Evolutionary conservation across 75 land plant genomes (phyloP).

Genomic region (Picea sitchensis): DNA sequence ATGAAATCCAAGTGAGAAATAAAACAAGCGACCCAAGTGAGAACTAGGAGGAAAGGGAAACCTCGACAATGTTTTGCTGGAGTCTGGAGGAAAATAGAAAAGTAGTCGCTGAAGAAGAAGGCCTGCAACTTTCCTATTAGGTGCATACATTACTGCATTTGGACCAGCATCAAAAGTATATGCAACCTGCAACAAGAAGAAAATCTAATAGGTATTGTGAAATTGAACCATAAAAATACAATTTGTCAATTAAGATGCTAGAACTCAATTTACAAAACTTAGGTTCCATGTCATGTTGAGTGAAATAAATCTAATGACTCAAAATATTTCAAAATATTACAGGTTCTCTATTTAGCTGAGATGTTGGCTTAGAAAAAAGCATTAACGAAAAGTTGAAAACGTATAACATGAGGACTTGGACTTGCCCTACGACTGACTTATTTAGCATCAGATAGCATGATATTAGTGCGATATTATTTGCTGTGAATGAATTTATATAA

Average conservation of each 20-base stretch:
- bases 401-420: too few species aligned
- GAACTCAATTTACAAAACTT: not conserved
- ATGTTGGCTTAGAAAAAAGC: too few species aligned
- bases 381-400: too few species aligned
- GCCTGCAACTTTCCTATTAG: constrained; percentile 55
- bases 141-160: constrained; percentile 88
- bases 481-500: too few species aligned
- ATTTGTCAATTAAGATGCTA: not conserved
- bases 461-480: too few species aligned
- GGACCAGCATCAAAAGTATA: constrained; percentile 99
- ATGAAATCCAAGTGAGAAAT: not conserved
- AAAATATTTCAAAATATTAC: not conserved
- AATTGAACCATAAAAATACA: not conserved
- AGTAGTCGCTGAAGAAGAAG: constrained; percentile 73
- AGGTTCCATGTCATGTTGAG: not conserved
- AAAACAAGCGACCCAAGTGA: not conserved
- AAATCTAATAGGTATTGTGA: not conserved
- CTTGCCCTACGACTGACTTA: too few species aligned
- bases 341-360: too few species aligned
- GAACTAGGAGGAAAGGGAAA: constrained; percentile 5
- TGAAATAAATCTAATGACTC: not conserved
- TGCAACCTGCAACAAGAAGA: constrained; percentile 61
- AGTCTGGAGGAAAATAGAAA: constrained; percentile 75
- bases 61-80: constrained; percentile 67
- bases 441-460: too few species aligned